Conservation (phyloP, 352 stramenopile species). For the Phytophthora ramorum region DNA sequence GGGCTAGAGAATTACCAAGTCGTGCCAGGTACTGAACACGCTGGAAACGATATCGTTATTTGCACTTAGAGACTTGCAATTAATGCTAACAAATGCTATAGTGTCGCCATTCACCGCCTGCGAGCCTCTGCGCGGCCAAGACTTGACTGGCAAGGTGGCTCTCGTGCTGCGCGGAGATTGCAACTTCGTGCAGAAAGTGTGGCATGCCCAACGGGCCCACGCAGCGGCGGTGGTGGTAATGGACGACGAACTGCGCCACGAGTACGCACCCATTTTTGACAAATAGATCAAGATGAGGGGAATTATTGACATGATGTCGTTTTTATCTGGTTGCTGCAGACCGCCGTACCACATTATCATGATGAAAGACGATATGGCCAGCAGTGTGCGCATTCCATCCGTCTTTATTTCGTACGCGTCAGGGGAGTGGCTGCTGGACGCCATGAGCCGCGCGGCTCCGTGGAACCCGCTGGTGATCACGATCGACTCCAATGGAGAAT, state of each 20-base stretch:
- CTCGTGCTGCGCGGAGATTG: conserved; percentile 81
- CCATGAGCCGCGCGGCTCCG: conserved; percentile 43
- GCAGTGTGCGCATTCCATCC: conserved; percentile 64
- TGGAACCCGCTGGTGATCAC: conserved; percentile 71
- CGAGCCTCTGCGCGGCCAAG: conserved; percentile 51
- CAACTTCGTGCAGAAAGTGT: conserved; percentile 66
- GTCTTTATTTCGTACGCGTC: conserved; percentile 78
- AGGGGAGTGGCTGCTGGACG: conserved; percentile 61
- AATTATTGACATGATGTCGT: neutral
- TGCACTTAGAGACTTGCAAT: neutral
- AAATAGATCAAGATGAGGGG: neutral
- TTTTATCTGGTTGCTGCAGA: conserved; percentile 28
- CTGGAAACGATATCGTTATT: neutral
- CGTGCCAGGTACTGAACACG: conserved; percentile 44
- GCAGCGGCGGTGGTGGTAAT: conserved; percentile 79
- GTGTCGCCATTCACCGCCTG: conserved; percentile 70
- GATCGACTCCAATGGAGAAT: conserved; percentile 61
- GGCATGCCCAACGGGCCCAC: conserved; percentile 65
- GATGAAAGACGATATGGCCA: conserved; percentile 82
- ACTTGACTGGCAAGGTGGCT: conserved; percentile 71
- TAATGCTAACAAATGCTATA: conserved; percentile 15
- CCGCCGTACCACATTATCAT: conserved; percentile 86
- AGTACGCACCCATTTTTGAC: conserved; percentile 41
- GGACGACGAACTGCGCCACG: conserved; percentile 61
- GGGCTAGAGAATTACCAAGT: conserved; percentile 45